Conservation (phyloP, 169 alveolate genomes). For the Plasmodium sp. region DNA sequence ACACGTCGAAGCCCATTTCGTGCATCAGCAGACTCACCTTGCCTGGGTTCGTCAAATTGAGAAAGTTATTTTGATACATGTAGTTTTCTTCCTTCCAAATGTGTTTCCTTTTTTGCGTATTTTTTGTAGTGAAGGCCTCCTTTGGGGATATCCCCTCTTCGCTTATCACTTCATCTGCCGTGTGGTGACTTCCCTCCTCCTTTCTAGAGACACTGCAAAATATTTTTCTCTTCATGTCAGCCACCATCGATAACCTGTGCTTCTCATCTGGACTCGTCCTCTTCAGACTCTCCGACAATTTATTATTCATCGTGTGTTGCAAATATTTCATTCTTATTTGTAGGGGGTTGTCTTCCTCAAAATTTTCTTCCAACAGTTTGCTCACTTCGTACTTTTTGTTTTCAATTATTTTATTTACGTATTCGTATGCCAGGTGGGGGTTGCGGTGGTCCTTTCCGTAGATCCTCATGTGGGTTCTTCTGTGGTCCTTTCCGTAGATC, state of each 20-base stretch:
- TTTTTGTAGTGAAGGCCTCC: conserved; percentile 9
- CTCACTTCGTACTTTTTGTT: conserved; percentile 72
- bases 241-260: conserved; percentile 82
- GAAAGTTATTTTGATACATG: conserved; percentile 40
- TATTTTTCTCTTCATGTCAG: conserved; percentile 82
- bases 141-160: conserved; percentile 79
- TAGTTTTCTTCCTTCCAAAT: background rate
- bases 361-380: conserved; percentile 68
- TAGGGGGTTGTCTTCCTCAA: conserved; percentile 41
- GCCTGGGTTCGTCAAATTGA: conserved; percentile 67
- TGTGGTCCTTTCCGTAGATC: conserved; percentile 66
- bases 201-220: conserved; percentile 21
- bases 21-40: conserved; percentile 30
- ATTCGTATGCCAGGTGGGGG: conserved; percentile 69
- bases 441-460: conserved; percentile 66
- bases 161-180: conserved; percentile 30
- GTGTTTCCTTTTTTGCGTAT: background rate
- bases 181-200: background rate
- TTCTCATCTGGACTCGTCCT: conserved; percentile 73
- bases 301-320: conserved; percentile 82
- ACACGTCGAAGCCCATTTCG: conserved; percentile 81
- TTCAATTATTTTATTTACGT: conserved; percentile 62
- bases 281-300: conserved; percentile 84
- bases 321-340: conserved; percentile 81
- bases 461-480: no score